These are phyloP conservation scores for Cunninghamia lanceolata DNA, from an alignment of 75 land plant species.

Conservation along the genomic window DNA sequence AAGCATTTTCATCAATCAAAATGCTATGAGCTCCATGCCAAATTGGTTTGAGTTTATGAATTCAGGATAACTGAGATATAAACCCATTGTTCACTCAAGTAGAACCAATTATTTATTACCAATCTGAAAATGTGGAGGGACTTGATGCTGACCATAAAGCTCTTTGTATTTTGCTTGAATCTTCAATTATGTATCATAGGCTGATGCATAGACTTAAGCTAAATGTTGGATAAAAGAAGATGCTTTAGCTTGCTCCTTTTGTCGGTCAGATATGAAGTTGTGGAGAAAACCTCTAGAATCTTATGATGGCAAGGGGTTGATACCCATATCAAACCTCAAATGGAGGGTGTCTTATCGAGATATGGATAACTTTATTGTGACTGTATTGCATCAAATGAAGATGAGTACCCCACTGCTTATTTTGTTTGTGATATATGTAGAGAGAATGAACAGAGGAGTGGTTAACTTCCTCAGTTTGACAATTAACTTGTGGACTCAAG, in stretches of 20 bases:
- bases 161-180: not conserved
- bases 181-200: not conserved
- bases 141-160: not conserved
- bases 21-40: not conserved
- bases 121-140: not conserved
- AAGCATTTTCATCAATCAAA: not conserved
- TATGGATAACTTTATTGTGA: not conserved
- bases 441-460: not conserved
- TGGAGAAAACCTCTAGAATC: not conserved
- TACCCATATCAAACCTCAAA: not conserved
- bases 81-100: not conserved
- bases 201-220: not conserved
- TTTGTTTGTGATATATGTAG: not conserved
- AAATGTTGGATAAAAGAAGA: not conserved
- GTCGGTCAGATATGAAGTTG: not conserved
- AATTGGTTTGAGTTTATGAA: not conserved
- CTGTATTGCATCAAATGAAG: not conserved
- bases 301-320: not conserved
- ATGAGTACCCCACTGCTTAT: not conserved
- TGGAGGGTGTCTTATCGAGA: not conserved
- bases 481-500: not conserved
- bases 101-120: not conserved
- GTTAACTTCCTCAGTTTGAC: not conserved
- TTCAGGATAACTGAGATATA: not conserved
- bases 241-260: not conserved